Evolutionary conservation across 1,284 basidiomycete species (phyloP).

Genomic region (Trametes hirsuta): DNA sequence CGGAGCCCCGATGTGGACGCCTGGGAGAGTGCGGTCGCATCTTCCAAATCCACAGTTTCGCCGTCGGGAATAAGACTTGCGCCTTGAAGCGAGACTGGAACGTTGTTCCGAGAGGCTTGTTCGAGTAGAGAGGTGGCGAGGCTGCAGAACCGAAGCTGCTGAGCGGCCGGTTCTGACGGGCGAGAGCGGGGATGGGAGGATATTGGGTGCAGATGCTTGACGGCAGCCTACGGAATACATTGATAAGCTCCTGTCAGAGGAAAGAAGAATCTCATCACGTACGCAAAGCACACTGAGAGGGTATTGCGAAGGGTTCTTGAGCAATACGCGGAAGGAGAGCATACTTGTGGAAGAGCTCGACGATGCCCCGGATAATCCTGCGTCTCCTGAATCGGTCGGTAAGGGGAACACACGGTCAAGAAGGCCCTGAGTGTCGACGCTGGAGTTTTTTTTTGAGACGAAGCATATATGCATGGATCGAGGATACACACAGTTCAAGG

Average conservation of each 20-base stretch:
- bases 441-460: slow-evolving; percentile 32
- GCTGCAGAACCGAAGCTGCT: slow-evolving; percentile 74
- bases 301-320: slow-evolving; percentile 56
- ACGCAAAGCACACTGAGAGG: slow-evolving; percentile 56
- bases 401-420: slow-evolving; percentile 80
- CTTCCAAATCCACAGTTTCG: slow-evolving; percentile 29
- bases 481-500: slow-evolving; percentile 63
- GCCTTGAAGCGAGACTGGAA: slow-evolving; percentile 48
- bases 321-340: slow-evolving; percentile 65
- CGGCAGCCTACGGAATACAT: slow-evolving; percentile 49
- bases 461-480: background rate
- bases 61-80: slow-evolving; percentile 45
- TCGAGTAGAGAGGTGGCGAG: slow-evolving; percentile 72
- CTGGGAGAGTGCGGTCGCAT: slow-evolving; percentile 28
- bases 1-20: slow-evolving; percentile 27
- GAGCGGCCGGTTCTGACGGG: slow-evolving; percentile 60
- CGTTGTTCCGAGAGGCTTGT: slow-evolving; percentile 59
- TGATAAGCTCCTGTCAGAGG: slow-evolving; percentile 11
- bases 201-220: slow-evolving; percentile 67
- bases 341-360: slow-evolving; percentile 35
- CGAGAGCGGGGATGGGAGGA: slow-evolving; percentile 65
- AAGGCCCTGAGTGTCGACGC: slow-evolving; percentile 71
- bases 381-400: slow-evolving; percentile 41
- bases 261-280: slow-evolving; percentile 31
- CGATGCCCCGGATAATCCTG: slow-evolving; percentile 34